Evolutionary conservation across 2,329 filamentous ascomycete species (phyloP), one percentile per base, ranked within the genome.

Genomic region (Lizonia empirigonia): DNA sequence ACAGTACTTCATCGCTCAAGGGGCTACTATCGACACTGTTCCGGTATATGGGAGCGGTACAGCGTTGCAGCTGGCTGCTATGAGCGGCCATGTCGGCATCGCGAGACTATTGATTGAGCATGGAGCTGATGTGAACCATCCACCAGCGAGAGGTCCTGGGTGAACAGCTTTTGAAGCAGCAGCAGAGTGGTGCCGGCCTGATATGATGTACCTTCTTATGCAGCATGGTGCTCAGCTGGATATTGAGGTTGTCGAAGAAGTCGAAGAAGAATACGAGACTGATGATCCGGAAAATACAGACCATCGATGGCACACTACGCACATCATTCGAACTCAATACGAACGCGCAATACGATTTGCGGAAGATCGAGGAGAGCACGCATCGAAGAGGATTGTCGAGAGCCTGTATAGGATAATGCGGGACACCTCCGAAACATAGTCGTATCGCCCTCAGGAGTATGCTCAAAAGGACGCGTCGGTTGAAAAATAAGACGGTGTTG

Each of bases 81-180:
- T 52, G 35, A 40, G 37, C 7, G 47, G 50, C 3, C 38, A 49
- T 24, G 39, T 58, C 13, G 51, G 47, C 7, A 44, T 58, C n/a
- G 47, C 39, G 7, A 24, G 29, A 5, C 22, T 46, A 8, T 20
- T 58, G 12, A 36, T 51, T 12, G 42, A 55, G 15, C n/a, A 32
- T n/a, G 47, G 48, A 1, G 55, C 51, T 2, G 32, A 55, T 10
- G n/a, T 40, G 1, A 50, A 58, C 26, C 19, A 39, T 40, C 42
- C 20, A 16, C 47, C 52, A n/a, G 51, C 55, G 10, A 37, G 16
- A 26, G 47, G 55, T 2, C 44, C 46, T 10, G 47, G 55, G 2
- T 30, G 55, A 37, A 58, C 51, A 8, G 55, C 47, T 5, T 51
- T 55, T 12, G 51, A 58, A 42, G 51, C 51, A 18, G 55, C 47